Evolutionary conservation across 2,329 filamentous ascomycete genomes (phyloP).

Genomic region (Sclerotinia sclerotiorum): DNA sequence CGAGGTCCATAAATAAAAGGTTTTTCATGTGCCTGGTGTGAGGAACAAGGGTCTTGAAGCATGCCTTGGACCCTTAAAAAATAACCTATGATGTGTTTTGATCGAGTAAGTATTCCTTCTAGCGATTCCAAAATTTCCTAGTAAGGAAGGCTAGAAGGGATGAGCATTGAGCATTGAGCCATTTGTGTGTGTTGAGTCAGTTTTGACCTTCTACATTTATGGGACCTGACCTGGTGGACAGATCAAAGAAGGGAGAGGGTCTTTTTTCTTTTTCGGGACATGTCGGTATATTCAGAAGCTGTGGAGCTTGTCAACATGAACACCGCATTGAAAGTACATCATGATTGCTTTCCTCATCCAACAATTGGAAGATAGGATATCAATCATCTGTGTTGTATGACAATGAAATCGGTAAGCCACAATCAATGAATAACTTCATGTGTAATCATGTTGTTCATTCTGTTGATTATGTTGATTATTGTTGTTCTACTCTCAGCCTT

Average conservation of each 20-base stretch:
- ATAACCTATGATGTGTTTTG: slow-evolving; percentile 21
- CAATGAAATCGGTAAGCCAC: not conserved
- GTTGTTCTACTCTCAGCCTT: not conserved
- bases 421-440: not conserved
- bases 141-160: slow-evolving; percentile 1
- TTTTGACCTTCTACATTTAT: not conserved
- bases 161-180: not conserved
- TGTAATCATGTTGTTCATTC: no score
- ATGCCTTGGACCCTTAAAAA: not conserved
- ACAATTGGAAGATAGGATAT: not conserved
- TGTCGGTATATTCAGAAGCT: not conserved
- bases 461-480: no score
- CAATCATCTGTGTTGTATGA: slow-evolving; percentile 1
- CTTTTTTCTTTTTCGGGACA: not conserved
- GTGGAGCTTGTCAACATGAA: not conserved
- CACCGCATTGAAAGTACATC: not conserved
- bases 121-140: not conserved
- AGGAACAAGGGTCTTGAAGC: not conserved
- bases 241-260: not conserved
- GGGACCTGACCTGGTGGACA: no score
- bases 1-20: slow-evolving; percentile 6
- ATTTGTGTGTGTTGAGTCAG: no score
- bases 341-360: not conserved
- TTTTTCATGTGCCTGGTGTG: not conserved
- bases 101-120: slow-evolving; percentile 17